Base-by-base conservation (phyloP, 2,329 filamentous ascomycete genomes). In the Cadophora sp. region DNA sequence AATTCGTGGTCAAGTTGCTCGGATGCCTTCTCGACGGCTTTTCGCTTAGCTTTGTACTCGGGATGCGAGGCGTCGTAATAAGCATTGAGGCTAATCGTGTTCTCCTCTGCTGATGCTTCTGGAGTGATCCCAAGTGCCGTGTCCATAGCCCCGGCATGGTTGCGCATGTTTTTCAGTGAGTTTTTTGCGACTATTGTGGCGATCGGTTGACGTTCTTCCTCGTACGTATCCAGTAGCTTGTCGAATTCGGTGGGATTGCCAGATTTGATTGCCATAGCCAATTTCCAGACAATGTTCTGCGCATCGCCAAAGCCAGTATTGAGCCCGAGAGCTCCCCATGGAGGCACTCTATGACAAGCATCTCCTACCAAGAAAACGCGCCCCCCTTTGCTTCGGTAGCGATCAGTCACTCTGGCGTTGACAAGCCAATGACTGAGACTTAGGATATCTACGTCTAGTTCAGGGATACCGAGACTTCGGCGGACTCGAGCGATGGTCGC, bases 261-360 rank as follows among this genome's bases (percentile, higher is more conserved):
- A 34, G 31, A 34, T 5, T 77, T 69, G 68, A 77, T 31, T 6
- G 84, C 83, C 67, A 83, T 82, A 2, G 80, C 80, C 31, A 85
- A 74, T 67, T 86, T 86, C 84, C 83, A 86, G 24, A 83, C 83
- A 3, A 86, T 78, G 71, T 86, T 86, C 75, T 79, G 83, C 0
- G 84, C 82, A 70, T 86, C 84, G 69, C 85, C 83, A 40, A 86
- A 82, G 69, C 84, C 86, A 0, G 85, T 87, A 74, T 87, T 87
- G 50, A 81, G 83, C 1, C 86, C 85, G 0, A 87, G 79, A 0
- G 84, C 86, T 73, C 86, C 84, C 29, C 83, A 80, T 0, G 86
- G 86, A 0, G 86, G 85, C 72, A 87, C 85, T 1, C 85, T 80
- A 72, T 88, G 86, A 0, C 83, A 83, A 0, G 86, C 83, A 68